Percentiles rank a stretch among this genome's conserved stretches.
Evolutionary conservation across 805 yeast species (phyloP).

Genomic region (Vanderwaltozyma tropicalis): DNA sequence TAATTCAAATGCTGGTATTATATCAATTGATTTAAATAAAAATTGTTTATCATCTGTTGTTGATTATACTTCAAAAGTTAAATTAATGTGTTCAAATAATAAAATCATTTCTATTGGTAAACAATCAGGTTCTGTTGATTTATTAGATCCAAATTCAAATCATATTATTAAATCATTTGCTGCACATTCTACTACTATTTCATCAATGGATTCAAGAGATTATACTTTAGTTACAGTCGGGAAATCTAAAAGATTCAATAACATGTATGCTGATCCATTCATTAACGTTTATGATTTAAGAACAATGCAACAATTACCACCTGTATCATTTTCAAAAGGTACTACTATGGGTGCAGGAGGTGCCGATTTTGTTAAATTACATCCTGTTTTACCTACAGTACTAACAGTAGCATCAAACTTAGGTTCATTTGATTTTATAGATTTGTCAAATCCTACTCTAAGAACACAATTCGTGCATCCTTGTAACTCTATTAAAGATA

Average conservation of each 20-base stretch:
- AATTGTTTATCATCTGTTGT: slow-evolving; percentile 30
- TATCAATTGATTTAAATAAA: slow-evolving; percentile 35
- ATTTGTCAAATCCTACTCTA: slow-evolving; percentile 63
- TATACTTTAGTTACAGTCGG: slow-evolving; percentile 73
- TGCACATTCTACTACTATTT: slow-evolving; percentile 51
- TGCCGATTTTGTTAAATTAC: slow-evolving; percentile 72
- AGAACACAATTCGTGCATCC: slow-evolving; percentile 29
- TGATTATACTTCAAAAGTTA: slow-evolving; percentile 36
- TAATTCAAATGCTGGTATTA: slow-evolving; percentile 26
- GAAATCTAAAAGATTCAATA: slow-evolving; percentile 52
- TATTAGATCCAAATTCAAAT: slow-evolving; percentile 46
- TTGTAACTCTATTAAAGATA: slow-evolving; percentile 24
- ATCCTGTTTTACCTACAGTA: slow-evolving; percentile 76
- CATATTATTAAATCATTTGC: slow-evolving; percentile 42
- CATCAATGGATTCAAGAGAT: slow-evolving; percentile 57
- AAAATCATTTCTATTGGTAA: slow-evolving; percentile 51
- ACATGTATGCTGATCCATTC: slow-evolving; percentile 59
- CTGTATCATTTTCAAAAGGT: slow-evolving; percentile 65
- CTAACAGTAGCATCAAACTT: slow-evolving; percentile 60
- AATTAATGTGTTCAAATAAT: slow-evolving; percentile 39
- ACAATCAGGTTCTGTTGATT: slow-evolving; percentile 49
- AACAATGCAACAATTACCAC: slow-evolving; percentile 58
- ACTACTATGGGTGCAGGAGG: slow-evolving; percentile 48
- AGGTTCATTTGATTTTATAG: slow-evolving; percentile 82
- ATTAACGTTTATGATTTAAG: slow-evolving; percentile 76